Evolutionary conservation across 768 basidiomycete genomes (phyloP).

Genomic region (Saitozyma sp.): DNA sequence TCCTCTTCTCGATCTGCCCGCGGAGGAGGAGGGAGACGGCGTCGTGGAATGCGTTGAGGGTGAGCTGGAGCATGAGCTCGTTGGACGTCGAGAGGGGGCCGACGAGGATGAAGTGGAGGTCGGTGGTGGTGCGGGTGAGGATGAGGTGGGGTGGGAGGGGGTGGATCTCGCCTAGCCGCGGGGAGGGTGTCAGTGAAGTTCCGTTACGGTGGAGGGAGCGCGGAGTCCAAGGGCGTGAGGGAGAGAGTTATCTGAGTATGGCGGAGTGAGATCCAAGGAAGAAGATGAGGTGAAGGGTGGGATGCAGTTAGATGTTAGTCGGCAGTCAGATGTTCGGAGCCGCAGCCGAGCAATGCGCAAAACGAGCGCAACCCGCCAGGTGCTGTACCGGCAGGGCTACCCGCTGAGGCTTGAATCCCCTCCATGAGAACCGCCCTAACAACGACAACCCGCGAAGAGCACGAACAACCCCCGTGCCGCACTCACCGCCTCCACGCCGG

Average conservation of each 20-base stretch:
- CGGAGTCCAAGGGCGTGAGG: no score
- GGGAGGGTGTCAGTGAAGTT: background rate
- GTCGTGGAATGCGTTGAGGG: conserved; percentile 79
- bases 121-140: conserved; percentile 89
- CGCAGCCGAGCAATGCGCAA: no score
- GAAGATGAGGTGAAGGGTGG: no score
- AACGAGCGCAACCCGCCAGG: no score
- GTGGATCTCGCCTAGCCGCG: conserved; percentile 80
- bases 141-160: conserved; percentile 84
- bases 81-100: conserved; percentile 78
- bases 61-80: conserved; percentile 90
- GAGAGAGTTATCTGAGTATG: no score
- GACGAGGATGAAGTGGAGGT: conserved; percentile 92
- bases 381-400: no score
- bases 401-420: no score
- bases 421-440: no score
- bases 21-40: conserved; percentile 80
- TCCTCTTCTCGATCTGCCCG: conserved; percentile 91
- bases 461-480: conserved; percentile 15
- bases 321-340: no score
- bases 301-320: no score
- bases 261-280: no score
- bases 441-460: no score
- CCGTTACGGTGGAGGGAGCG: background rate
- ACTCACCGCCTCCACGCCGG: conserved; percentile 81